Percentiles rank a stretch among this genome's conserved stretches.
phyloP scores from a whole-genome alignment of 108 stramenopile species.

The Discostella pseudostelligera region DNA sequence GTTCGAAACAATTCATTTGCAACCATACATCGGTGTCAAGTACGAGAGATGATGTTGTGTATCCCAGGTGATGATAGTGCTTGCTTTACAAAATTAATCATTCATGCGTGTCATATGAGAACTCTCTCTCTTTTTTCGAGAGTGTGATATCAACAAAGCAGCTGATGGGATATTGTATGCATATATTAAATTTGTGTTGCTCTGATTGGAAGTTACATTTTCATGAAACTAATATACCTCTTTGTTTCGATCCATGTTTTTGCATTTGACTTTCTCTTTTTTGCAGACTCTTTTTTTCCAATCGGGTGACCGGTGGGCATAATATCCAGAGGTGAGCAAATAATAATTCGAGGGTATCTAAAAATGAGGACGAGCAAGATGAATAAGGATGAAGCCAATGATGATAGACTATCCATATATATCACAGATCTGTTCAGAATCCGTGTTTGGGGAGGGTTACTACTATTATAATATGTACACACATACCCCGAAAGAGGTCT shows the following conservation, averaged over 20 bases:
- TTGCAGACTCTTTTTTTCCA: no score
- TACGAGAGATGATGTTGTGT: not conserved
- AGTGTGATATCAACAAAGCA: conserved; percentile 53
- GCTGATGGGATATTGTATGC: conserved; percentile 24
- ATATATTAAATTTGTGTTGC: not conserved
- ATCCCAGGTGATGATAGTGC: conserved; percentile 7
- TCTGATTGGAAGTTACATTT: not conserved
- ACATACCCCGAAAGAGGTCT: conserved; percentile 31
- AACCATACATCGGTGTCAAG: not conserved
- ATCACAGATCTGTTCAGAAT: conserved; percentile 52
- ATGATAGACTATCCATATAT: conserved; percentile 43
- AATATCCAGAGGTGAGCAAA: no score
- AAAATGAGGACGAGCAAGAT: not conserved
- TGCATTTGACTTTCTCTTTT: no score
- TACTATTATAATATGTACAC: not conserved
- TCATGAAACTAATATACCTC: not conserved
- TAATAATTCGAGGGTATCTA: not conserved
- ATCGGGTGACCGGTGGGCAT: no score
- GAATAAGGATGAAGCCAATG: conserved; percentile 17
- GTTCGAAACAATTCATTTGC: not conserved
- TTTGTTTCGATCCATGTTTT: conserved; percentile 5
- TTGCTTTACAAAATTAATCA: conserved; percentile 46
- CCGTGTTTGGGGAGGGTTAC: not conserved
- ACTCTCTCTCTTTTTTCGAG: conserved; percentile 6
- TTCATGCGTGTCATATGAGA: conserved; percentile 55